These are phyloP conservation scores for Sporothrix schenckii DNA, from an alignment of 2,329 filamentous ascomycete genomes.

Conservation along the genomic window DNA sequence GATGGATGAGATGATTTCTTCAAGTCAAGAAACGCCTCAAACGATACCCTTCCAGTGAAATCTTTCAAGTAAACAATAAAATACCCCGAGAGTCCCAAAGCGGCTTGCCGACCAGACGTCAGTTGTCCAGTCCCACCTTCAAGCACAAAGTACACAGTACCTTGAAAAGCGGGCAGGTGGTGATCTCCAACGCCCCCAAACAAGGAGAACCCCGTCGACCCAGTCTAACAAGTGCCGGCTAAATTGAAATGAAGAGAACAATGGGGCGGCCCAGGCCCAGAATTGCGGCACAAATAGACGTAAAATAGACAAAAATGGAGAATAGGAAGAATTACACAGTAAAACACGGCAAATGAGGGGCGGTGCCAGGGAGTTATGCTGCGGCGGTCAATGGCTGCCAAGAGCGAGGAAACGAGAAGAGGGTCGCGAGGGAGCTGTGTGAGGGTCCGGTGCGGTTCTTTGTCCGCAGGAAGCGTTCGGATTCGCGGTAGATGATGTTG, in stretches of 20 bases:
- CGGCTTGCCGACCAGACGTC: not conserved
- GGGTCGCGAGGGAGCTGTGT: not conserved
- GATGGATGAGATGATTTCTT: not conserved
- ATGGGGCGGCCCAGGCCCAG: constrained; percentile 7
- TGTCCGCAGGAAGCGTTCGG: not conserved
- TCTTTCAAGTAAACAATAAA: not conserved
- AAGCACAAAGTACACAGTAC: constrained; percentile 12
- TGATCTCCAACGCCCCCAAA: not conserved
- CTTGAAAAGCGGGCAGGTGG: not conserved
- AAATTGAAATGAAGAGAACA: not conserved
- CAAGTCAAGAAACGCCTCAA: not conserved
- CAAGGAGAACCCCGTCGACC: not conserved
- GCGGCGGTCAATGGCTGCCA: not conserved
- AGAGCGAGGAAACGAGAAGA: not conserved
- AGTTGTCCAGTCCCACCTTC: not conserved
- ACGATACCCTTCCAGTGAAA: not conserved
- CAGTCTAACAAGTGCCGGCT: constrained; percentile 15
- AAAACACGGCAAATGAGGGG: constrained; percentile 21
- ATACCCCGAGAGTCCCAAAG: not conserved
- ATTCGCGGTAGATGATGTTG: not conserved
- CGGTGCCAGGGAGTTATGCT: not conserved
- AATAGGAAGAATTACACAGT: not conserved
- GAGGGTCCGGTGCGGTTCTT: not conserved
- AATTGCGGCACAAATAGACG: not conserved
- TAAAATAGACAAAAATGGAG: not conserved